A percentile compares a stretch with the other conserved stretches of the same genome.
phyloP scores from a whole-genome alignment of 169 alveolate species.

The Cyclospora cayetanensis region DNA sequence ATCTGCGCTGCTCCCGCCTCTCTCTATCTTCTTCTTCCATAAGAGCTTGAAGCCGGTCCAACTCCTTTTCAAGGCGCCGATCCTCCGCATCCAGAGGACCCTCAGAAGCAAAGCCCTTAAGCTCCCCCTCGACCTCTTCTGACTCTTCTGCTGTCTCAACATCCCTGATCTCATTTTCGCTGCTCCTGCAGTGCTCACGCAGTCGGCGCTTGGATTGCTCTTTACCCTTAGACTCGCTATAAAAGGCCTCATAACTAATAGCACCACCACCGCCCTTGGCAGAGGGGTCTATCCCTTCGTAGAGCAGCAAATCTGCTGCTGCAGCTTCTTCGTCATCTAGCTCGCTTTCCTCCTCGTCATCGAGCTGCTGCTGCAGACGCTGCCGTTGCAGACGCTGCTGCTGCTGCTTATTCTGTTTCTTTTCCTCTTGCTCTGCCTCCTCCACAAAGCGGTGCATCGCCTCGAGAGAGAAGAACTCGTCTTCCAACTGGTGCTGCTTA shows the following conservation, averaged over 20 bases:
- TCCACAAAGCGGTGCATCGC: conserved; percentile 36
- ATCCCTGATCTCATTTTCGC: neutral
- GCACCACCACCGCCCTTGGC: neutral
- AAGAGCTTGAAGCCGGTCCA: conserved; percentile 14
- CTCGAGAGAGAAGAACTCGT: conserved; percentile 19
- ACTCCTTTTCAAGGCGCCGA: conserved; percentile 13
- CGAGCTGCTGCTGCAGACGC: neutral
- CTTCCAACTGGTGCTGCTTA: neutral
- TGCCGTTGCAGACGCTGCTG: no score
- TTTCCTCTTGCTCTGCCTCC: conserved; percentile 21
- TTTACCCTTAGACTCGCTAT: neutral
- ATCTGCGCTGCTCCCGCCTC: neutral
- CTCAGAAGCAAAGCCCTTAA: neutral
- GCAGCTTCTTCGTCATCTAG: conserved; percentile 38
- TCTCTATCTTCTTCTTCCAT: conserved; percentile 6
- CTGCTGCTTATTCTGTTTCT: neutral
- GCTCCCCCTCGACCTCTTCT: neutral
- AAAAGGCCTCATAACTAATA: neutral
- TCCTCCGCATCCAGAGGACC: conserved; percentile 54
- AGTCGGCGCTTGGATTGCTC: neutral
- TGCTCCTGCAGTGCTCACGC: neutral
- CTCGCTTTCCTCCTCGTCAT: neutral
- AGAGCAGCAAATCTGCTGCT: conserved; percentile 50
- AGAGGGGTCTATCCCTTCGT: conserved; percentile 2
- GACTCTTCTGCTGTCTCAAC: neutral